Evolutionary conservation across 192 early-diverging fungal genomes (phyloP).

Genomic region (Coemansia sp.): DNA sequence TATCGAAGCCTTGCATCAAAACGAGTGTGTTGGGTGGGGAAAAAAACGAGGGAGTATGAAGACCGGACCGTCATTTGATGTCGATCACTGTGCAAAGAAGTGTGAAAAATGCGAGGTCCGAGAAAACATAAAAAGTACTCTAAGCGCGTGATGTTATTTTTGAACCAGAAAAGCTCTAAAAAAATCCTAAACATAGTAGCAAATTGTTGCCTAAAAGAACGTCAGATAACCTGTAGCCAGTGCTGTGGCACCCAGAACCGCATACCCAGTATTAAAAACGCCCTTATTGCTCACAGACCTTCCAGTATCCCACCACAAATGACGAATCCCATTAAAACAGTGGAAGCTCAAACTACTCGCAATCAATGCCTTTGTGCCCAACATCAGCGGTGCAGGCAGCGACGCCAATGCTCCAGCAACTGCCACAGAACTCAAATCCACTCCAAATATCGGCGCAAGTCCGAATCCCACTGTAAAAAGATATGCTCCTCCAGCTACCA

Average conservation of each 20-base stretch:
- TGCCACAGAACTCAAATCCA: constrained; percentile 65
- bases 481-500: constrained; percentile 68
- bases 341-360: constrained; percentile 79
- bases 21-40: background rate
- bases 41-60: background rate
- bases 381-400: constrained; percentile 63
- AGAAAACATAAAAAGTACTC: background rate
- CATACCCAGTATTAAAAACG: constrained; percentile 81
- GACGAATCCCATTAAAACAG: constrained; percentile 80
- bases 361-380: constrained; percentile 71
- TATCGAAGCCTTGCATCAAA: background rate
- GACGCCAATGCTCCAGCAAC: constrained; percentile 66
- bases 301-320: constrained; percentile 90
- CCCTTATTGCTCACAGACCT: constrained; percentile 67
- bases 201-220: constrained; percentile 42
- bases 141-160: background rate
- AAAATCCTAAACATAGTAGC: background rate
- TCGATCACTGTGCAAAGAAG: background rate
- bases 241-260: constrained; percentile 64
- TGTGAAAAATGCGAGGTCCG: background rate
- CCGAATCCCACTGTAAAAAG: constrained; percentile 68
- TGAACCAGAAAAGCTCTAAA: too few relatives aligned
- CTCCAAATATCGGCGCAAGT: constrained; percentile 60
- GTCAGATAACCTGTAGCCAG: constrained; percentile 59
- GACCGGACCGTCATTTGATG: background rate